These are phyloP conservation scores for Paxillus ammoniavirescens DNA, from an alignment of 768 basidiomycete species.

Conservation along the genomic window DNA sequence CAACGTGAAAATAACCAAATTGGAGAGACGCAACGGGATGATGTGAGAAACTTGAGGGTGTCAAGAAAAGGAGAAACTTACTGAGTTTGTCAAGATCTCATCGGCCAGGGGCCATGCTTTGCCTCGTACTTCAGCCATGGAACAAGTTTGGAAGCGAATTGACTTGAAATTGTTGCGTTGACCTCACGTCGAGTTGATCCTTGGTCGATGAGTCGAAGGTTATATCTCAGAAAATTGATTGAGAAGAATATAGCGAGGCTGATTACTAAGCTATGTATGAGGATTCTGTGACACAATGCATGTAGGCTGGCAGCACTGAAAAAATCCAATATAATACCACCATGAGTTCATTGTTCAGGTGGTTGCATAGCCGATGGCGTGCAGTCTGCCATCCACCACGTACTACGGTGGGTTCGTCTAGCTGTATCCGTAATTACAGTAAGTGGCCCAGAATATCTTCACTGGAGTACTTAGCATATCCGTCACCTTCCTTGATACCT, in stretches of 20 bases:
- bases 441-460: background rate
- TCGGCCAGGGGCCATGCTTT: conserved; percentile 91
- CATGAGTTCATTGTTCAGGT: background rate
- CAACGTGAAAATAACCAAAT: background rate
- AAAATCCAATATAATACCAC: too few relatives aligned
- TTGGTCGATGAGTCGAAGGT: conserved; percentile 54
- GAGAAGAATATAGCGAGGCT: conserved; percentile 4
- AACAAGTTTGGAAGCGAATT: conserved; percentile 2
- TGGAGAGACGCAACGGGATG: background rate
- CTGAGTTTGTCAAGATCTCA: conserved; percentile 86
- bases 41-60: background rate
- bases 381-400: background rate
- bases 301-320: too few relatives aligned
- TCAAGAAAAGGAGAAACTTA: conserved; percentile 35
- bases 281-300: too few relatives aligned
- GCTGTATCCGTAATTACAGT: background rate
- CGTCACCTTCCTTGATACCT: conserved; percentile 22
- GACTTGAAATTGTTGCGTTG: conserved; percentile 28
- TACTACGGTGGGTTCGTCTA: background rate
- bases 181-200: conserved; percentile 87
- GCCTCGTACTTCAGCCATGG: conserved; percentile 65
- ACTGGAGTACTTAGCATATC: conserved; percentile 9
- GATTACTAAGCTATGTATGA: too few relatives aligned
- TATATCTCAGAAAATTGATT: background rate
- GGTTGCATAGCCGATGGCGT: background rate